phyloP scores from a whole-genome alignment of 768 basidiomycete species.

The Lentinula detonsa region DNA sequence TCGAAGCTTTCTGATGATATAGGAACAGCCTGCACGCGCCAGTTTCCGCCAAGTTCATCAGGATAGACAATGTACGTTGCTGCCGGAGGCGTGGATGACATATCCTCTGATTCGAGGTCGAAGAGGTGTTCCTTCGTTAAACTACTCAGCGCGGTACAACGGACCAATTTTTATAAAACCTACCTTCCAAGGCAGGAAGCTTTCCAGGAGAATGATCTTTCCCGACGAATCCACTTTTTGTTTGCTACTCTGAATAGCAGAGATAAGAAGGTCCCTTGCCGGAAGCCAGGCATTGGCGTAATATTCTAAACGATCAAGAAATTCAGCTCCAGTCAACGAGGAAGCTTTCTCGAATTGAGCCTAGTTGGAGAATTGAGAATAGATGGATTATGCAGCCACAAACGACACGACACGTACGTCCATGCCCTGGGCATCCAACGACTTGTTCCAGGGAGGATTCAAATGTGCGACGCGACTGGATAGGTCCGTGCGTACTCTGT shows the following conservation, averaged over 20 bases:
- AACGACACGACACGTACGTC: slow-evolving; percentile 50
- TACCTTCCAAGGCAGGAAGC: slow-evolving; percentile 88
- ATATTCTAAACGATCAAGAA: slow-evolving; percentile 71
- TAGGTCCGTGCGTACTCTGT: slow-evolving; percentile 77
- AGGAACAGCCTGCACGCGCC: slow-evolving; percentile 94
- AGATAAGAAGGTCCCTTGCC: slow-evolving; percentile 71
- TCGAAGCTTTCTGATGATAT: slow-evolving; percentile 77
- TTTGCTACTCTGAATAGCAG: slow-evolving; percentile 52
- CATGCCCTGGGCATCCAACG: slow-evolving; percentile 51
- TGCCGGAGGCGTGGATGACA: slow-evolving; percentile 36
- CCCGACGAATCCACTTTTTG: slow-evolving; percentile 60
- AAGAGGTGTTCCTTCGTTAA: slow-evolving; percentile 77
- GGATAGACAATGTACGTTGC: slow-evolving; percentile 88
- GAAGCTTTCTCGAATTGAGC: slow-evolving; percentile 76
- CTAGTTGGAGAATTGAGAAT: slow-evolving; percentile 29
- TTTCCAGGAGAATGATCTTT: slow-evolving; percentile 72
- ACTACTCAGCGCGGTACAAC: neutral
- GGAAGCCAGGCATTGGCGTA: slow-evolving; percentile 90
- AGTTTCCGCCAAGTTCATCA: slow-evolving; percentile 67
- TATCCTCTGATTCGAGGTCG: slow-evolving; percentile 63
- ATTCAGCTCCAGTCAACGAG: slow-evolving; percentile 77
- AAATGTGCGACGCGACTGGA: slow-evolving; percentile 77
- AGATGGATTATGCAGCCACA: neutral
- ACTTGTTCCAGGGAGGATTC: slow-evolving; percentile 92
- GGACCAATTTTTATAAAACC: slow-evolving; percentile 14